Conservation (phyloP, 2,329 filamentous ascomycete species). For the Diaporthe ilicicola region DNA sequence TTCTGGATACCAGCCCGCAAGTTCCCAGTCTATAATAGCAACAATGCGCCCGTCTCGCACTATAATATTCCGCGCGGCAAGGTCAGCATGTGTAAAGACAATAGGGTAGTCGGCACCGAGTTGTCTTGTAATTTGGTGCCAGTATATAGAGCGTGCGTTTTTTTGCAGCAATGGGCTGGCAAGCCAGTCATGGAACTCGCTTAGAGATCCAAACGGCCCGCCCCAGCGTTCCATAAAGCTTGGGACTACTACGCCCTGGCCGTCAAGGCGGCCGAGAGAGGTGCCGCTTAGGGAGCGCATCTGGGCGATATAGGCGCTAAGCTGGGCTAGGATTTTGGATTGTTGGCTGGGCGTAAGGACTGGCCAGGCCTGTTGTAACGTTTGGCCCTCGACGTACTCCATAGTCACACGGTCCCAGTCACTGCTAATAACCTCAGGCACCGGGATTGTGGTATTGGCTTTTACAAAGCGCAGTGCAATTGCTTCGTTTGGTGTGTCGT, state of each 20-base stretch:
- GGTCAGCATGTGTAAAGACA: constrained; percentile 13
- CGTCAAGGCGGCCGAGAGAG: not conserved
- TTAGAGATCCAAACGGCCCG: not conserved
- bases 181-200: not conserved
- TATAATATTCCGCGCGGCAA: constrained; percentile 21
- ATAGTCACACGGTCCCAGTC: constrained; percentile 6
- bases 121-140: not conserved
- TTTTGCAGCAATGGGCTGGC: not conserved
- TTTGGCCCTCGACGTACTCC: not conserved
- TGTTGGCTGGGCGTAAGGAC: not conserved
- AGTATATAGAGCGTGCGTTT: not conserved
- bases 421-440: not conserved
- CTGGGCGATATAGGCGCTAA: not conserved
- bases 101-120: constrained; percentile 33
- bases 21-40: constrained; percentile 25
- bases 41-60: constrained; percentile 13
- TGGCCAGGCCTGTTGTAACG: not conserved
- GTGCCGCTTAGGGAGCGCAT: not conserved
- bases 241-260: not conserved
- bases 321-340: not conserved
- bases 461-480: not conserved
- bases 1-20: constrained; percentile 22
- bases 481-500: not conserved
- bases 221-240: not conserved
- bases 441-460: constrained; percentile 5